Percentiles rank a stretch among this genome's conserved stretches.
phyloP scores from a whole-genome alignment of 345 rosid species.

The Gossypium stocksii region DNA sequence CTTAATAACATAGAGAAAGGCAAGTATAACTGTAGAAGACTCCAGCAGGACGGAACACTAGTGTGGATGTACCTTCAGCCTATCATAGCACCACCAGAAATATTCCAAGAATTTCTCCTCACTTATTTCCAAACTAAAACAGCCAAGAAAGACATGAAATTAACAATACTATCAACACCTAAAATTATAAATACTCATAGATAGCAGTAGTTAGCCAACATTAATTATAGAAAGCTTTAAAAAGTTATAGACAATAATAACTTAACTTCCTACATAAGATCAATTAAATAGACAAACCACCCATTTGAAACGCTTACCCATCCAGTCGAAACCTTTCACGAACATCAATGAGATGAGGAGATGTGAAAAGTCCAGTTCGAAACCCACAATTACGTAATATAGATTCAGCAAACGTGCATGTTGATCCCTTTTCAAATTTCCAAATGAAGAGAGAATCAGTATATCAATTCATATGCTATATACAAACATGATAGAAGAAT shows the following conservation, averaged over 20 bases:
- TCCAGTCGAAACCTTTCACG: constrained; percentile 85
- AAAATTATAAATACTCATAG: not conserved
- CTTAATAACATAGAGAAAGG: not conserved
- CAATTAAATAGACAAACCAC: not conserved
- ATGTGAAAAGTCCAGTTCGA: constrained; percentile 86
- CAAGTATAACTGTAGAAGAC: not conserved
- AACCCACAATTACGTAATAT: constrained; percentile 78
- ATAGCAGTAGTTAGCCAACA: not conserved
- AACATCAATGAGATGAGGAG: constrained; percentile 92
- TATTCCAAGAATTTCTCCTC: constrained; percentile 83
- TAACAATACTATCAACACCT: not conserved
- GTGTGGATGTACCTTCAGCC: constrained; percentile 59
- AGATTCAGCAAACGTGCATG: constrained; percentile 83
- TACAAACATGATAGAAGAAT: not conserved
- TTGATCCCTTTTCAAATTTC: constrained; percentile 62
- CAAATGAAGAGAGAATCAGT: constrained; percentile 13
- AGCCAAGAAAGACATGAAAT: constrained; percentile 22
- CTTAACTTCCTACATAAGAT: not conserved
- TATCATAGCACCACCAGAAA: constrained; percentile 94
- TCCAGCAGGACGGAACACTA: not conserved
- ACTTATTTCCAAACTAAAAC: constrained; percentile 68
- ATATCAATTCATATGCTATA: constrained; percentile 4
- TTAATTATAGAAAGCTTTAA: not conserved
- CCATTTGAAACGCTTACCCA: constrained; percentile 49
- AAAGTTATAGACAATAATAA: not conserved